Evolutionary conservation across 1,284 basidiomycete genomes (phyloP), one percentile per base, ranked within the genome.

Genomic region (Acaromyces ingoldii): DNA sequence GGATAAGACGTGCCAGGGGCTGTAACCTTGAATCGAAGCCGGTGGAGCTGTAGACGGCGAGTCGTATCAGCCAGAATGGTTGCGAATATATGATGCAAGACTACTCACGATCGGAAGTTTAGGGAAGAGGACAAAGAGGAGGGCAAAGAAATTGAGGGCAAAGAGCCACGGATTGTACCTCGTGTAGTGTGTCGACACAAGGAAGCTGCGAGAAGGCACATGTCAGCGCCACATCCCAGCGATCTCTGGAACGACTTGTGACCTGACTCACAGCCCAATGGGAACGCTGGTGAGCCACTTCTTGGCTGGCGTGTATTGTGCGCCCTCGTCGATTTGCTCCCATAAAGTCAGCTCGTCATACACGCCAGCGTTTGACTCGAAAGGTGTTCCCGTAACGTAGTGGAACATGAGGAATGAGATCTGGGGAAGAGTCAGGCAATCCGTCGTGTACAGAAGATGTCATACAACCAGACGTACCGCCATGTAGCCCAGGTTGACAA

Each of bases 321-420:
- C 93, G 34, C 93, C 93, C 56, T 90, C 87, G 77, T 99, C 93
- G 57, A 99, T 99, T 81, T 99, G 93, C 76, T 99, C 93, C 93
- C 93, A 99, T 24, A 99, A 79, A 0, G 95, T 98, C 43, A 98
- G 82, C 65, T 96, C 89, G 76, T 98, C 93, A 78, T 95, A 98
- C 4, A 89, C 93, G 37, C 95, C 95, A 11, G 86, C 86, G 63
- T 75, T 91, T 81, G 71, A 49, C 56, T 93, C 88, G 76, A 98
- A 98, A 2, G 95, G 93, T 29, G 95, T 90, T 43, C 93, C 93
- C 10, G 91, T 96, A 51, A 95, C 91, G 80, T 89, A 91, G 77
- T 99, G 93, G 79, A 99, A 99, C 89, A 99, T 95, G 62, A 97
- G 80, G 78, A 93, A 98, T 11, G 92, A 89, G 24, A 93, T 77